Percentiles rank a stretch among this genome's conserved stretches.
Conservation (phyloP, 495 filamentous ascomycete species). For the Aspergillus cristatus region DNA sequence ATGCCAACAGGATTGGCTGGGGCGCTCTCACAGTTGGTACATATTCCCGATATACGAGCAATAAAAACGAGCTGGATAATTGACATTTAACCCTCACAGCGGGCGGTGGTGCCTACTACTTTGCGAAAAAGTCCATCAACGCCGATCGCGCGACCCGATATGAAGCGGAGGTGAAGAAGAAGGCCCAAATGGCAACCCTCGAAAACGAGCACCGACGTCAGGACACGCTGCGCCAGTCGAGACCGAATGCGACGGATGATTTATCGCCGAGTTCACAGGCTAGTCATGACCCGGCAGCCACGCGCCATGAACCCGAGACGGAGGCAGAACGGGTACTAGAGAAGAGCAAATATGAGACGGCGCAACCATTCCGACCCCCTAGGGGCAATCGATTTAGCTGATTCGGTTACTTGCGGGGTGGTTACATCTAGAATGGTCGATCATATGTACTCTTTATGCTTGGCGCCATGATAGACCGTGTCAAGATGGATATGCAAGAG, state of each 20-base stretch:
- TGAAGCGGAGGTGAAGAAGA: constrained; percentile 55
- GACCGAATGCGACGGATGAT: constrained; percentile 40
- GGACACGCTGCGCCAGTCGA: constrained; percentile 6
- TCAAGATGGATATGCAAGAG: constrained; percentile 4
- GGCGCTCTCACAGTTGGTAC: constrained; percentile 72
- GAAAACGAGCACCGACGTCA: constrained; percentile 43
- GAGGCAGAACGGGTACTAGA: constrained; percentile 60
- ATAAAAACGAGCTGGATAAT: not conserved
- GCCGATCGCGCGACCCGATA: constrained; percentile 68
- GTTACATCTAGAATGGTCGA: not conserved
- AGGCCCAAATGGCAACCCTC: constrained; percentile 50
- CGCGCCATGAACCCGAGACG: constrained; percentile 68
- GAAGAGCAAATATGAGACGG: constrained; percentile 86
- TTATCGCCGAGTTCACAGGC: constrained; percentile 74
- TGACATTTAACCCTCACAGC: constrained; percentile 32
- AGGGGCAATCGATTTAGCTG: constrained; percentile 80
- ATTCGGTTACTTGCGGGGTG: constrained; percentile 4
- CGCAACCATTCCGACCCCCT: constrained; percentile 58
- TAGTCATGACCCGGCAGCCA: constrained; percentile 75
- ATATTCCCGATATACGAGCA: not conserved
- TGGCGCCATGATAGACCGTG: too few species aligned
- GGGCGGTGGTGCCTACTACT: constrained; percentile 90
- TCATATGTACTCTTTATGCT: too few species aligned
- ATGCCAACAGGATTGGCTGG: constrained; percentile 66
- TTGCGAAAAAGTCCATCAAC: constrained; percentile 90